Conservation (phyloP, 2,329 filamentous ascomycete genomes). For the Alternaria gansuensis region DNA sequence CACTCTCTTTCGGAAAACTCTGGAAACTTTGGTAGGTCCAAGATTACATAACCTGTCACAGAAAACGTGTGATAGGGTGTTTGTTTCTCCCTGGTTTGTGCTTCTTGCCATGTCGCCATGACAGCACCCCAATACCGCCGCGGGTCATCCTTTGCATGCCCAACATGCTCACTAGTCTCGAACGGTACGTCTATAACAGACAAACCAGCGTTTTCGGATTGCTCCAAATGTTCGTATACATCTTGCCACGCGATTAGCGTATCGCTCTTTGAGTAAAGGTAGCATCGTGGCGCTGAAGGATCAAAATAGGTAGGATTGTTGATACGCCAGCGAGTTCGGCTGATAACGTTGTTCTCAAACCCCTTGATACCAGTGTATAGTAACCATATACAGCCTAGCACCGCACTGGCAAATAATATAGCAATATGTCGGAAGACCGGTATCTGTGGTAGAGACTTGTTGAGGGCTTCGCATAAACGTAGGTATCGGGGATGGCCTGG, state of each 20-base stretch:
- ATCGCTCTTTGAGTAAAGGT: constrained; percentile 66
- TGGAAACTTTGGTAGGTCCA: constrained; percentile 2
- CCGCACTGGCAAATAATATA: constrained; percentile 22
- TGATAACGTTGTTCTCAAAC: constrained; percentile 34
- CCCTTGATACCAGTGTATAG: constrained; percentile 32
- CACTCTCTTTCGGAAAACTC: neutral
- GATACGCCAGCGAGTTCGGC: constrained; percentile 26
- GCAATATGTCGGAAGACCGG: constrained; percentile 30
- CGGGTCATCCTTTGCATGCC: constrained; percentile 65
- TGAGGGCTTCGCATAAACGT: constrained; percentile 35
- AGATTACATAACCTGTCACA: neutral
- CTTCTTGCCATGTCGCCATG: constrained; percentile 28
- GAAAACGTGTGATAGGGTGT: neutral
- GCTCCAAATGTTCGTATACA: constrained; percentile 61
- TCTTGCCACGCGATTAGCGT: constrained; percentile 64
- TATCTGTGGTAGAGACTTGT: constrained; percentile 32
- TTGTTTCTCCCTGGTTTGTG: constrained; percentile 2
- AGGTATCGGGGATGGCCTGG: constrained; percentile 38
- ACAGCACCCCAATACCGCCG: constrained; percentile 64
- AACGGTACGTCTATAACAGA: constrained; percentile 61
- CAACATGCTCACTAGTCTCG: constrained; percentile 66
- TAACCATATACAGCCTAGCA: constrained; percentile 32
- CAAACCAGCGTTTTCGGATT: constrained; percentile 59
- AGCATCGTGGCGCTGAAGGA: constrained; percentile 56
- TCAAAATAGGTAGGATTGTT: constrained; percentile 30